A percentile compares a stretch with the other conserved stretches of the same genome.
These are phyloP conservation scores for Aureobasidium sp. DNA, from an alignment of 2,329 filamentous ascomycete species.

Conservation along the genomic window DNA sequence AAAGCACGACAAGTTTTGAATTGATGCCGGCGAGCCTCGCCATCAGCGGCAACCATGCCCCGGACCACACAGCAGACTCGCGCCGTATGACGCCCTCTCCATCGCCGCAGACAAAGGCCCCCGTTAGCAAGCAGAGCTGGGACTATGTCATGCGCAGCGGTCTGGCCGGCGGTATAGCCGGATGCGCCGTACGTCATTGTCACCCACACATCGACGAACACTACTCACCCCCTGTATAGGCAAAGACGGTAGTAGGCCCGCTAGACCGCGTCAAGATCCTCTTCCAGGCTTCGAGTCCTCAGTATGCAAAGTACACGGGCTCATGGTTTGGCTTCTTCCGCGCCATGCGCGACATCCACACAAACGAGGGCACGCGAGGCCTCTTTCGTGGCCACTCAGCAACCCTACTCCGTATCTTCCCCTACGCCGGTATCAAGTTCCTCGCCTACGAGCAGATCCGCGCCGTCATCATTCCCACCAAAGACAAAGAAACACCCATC, in stretches of 20 bases:
- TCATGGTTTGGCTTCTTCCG: conserved; percentile 77
- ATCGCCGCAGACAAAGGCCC: conserved; percentile 37
- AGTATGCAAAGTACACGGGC: conserved; percentile 86
- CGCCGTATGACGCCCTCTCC: conserved; percentile 32
- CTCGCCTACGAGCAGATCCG: conserved; percentile 96
- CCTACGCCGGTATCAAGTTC: conserved; percentile 96
- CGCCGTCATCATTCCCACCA: conserved; percentile 61
- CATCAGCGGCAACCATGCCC: conserved; percentile 26
- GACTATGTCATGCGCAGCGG: conserved; percentile 81
- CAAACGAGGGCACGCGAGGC: conserved; percentile 61
- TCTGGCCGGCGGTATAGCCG: conserved; percentile 80
- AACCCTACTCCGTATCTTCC: conserved; percentile 88
- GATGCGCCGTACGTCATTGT: conserved; percentile 66
- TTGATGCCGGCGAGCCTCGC: conserved; percentile 32
- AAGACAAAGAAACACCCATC: conserved; percentile 68
- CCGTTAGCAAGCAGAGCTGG: conserved; percentile 61
- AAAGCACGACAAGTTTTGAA: neutral
- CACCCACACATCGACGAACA: neutral
- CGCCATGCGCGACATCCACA: conserved; percentile 78
- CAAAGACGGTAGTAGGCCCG: conserved; percentile 89
- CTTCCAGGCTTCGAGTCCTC: conserved; percentile 89
- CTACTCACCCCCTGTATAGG: conserved; percentile 43
- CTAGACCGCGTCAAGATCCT: conserved; percentile 98
- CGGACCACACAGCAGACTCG: conserved; percentile 28
- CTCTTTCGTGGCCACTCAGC: conserved; percentile 92